phyloP scores from a whole-genome alignment of 108 stramenopile genomes.

The Skeletonema menzelii region DNA sequence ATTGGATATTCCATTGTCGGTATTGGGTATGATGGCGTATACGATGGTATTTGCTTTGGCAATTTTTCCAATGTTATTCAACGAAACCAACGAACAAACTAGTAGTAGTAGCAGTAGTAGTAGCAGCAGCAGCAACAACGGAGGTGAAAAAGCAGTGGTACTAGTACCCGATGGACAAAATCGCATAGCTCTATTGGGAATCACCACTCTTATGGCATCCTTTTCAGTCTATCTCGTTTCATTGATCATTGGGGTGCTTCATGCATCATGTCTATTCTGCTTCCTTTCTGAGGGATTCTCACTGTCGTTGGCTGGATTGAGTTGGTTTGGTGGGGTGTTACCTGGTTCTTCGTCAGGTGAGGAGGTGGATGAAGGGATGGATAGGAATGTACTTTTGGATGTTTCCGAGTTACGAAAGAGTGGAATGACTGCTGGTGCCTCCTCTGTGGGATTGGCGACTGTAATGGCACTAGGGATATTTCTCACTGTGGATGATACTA shows the following conservation, averaged over 20 bases:
- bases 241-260: slow-evolving; percentile 70
- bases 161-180: slow-evolving; percentile 34
- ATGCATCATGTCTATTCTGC: slow-evolving; percentile 84
- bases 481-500: slow-evolving; percentile 21
- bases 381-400: not conserved
- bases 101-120: too few species aligned
- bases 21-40: slow-evolving; percentile 71
- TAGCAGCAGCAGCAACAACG: too few species aligned
- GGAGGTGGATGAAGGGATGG: not conserved
- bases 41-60: slow-evolving; percentile 51
- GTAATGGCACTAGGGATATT: slow-evolving; percentile 34
- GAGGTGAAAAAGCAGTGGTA: slow-evolving; percentile 20
- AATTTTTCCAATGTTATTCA: slow-evolving; percentile 37
- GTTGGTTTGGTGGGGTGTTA: slow-evolving; percentile 65
- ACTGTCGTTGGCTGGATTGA: slow-evolving; percentile 52
- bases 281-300: slow-evolving; percentile 72
- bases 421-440: slow-evolving; percentile 29
- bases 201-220: slow-evolving; percentile 86
- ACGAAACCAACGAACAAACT: slow-evolving; percentile 25
- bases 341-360: slow-evolving; percentile 21
- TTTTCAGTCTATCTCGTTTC: slow-evolving; percentile 88
- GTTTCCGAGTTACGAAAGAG: slow-evolving; percentile 19
- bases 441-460: slow-evolving; percentile 46
- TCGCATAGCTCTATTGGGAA: slow-evolving; percentile 62
- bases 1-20: slow-evolving; percentile 60